Base-by-base conservation (phyloP, 2,329 filamentous ascomycete genomes). In the Colletotrichum plurivorum region DNA sequence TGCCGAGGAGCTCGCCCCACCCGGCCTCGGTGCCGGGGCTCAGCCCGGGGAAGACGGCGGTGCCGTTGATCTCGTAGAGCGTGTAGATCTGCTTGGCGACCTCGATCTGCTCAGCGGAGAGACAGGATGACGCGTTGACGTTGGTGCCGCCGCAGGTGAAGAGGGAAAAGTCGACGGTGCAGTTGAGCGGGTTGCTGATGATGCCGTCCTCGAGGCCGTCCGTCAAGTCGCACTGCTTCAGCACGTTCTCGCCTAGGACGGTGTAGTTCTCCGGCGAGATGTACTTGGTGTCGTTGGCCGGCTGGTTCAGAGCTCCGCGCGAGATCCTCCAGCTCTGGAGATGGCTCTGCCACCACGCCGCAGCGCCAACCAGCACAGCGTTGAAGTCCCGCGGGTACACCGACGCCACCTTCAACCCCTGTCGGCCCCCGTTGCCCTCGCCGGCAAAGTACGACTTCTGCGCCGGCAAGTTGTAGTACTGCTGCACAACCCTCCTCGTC, bases 141-240 rank as follows among this genome's bases (percentile, higher is more conserved):
- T 53, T 46, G 6, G 45, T 25, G n/a, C 72, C 72, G 12, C 73
- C 73, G 71, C 84, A 86, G 18, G 79, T 77, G 2, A 85, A 75
- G 2, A 76, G 72, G 16, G 79, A 77, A n/a, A 79, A 82, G 63
- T 82, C 78, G 52, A 87, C 80, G 61, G 80, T 73, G 73, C 87
- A 89, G 9, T 77, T 75, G 7, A 77, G 74, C 0, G 86, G 84
- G 25, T 82, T 78, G 59, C 83, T 84, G 49, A 89, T 78, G 65
- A 88, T 86, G 16, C 80, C 81, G 67, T 89, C 87, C 2, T 76
- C 71, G 1, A 86, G 76, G 1, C 86, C 85, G 68, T 88, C 87
- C 25, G 83, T 75, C 1, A 61, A 74, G 70, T 89, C 87, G 71
- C 87, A 88, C 73, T 88, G 85, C n/a, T 73, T 75, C 3, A 84